Evolutionary conservation across 202 grass and related monocot species (phyloP).

Genomic region (Setaria viridis): DNA sequence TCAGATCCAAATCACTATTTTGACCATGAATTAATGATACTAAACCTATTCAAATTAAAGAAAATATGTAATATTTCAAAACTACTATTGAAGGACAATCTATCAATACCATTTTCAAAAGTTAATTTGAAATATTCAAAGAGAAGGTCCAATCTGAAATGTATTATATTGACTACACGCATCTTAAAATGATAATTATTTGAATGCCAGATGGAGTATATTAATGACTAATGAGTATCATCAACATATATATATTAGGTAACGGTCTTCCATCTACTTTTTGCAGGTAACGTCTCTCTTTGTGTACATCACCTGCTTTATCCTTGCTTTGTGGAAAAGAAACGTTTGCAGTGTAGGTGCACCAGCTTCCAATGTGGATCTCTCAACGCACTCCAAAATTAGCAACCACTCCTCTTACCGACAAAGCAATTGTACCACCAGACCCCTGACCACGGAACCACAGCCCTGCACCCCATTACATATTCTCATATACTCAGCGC

Average conservation of each 20-base stretch:
- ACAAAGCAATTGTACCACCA: constrained; percentile 49
- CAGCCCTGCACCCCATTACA: constrained; percentile 20
- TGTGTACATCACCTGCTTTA: constrained; percentile 35
- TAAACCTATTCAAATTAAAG: no score
- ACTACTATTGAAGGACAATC: no score
- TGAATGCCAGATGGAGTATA: no score
- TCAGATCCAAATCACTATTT: no score
- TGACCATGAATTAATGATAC: no score
- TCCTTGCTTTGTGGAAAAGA: constrained; percentile 52
- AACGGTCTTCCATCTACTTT: constrained; percentile 13
- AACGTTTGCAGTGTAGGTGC: constrained; percentile 55
- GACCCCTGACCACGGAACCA: constrained; percentile 39
- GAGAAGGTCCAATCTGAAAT: no score
- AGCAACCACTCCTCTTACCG: constrained; percentile 54
- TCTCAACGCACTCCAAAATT: constrained; percentile 43
- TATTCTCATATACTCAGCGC: neutral
- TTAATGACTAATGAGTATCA: neutral
- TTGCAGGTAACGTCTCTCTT: neutral
- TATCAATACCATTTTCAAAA: no score
- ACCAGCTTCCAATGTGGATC: constrained; percentile 65
- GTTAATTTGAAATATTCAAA: no score
- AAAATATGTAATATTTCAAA: no score
- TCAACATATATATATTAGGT: neutral
- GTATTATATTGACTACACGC: no score
- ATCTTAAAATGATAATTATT: no score